Base-by-base conservation (phyloP, 805 yeast genomes). In the Ogataea pilisensis region DNA sequence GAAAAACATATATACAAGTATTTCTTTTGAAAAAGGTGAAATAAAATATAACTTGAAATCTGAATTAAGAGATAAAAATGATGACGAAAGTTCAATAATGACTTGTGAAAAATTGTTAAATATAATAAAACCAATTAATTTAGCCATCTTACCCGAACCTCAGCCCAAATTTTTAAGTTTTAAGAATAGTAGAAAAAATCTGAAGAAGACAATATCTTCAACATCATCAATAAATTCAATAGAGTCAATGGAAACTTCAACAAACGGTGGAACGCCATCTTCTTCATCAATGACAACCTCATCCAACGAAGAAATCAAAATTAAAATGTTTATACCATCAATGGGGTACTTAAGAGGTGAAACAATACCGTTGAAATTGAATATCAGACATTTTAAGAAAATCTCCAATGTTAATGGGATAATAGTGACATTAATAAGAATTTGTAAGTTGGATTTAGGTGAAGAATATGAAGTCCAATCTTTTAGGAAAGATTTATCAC, bases 21-120 rank as follows among this genome's bases (percentile, higher is more conserved):
- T 89, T 20, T 81, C 80, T 48, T 89, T 89, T 52, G 96, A 90
- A 50, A 79, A 80, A 52, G 96, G 97, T n/a, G 75, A 86, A 16
- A 85, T 89, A 13, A 60, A 74, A 3, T 89, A 89, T 59, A 62
- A 65, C 25, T 64, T 89, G 34, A 73, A 76, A 35, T 46, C 57
- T 20, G 49, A 53, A 11, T 37, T 55, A 19, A 36, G 49, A 35
- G 54, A 49, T 22, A 41, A 49, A 11, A 61, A 47, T 18, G 44
- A 36, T 30, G 51, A 44, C 16, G 51, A 52, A 51, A 51, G 43
- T 50, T 61, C 49, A 54, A 64, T 57, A 47, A 69, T 50, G 48
- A 58, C 64, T 2, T 75, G 86, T 40, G 86, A 83, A 48, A 77
- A 74, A 47, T 59, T 70, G 35, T 66, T 88, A 24, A 70, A 76